Evolutionary conservation across 306 rosid genomes (phyloP), one percentile per base, ranked within the genome.

Genomic region (Vigna angularis): DNA sequence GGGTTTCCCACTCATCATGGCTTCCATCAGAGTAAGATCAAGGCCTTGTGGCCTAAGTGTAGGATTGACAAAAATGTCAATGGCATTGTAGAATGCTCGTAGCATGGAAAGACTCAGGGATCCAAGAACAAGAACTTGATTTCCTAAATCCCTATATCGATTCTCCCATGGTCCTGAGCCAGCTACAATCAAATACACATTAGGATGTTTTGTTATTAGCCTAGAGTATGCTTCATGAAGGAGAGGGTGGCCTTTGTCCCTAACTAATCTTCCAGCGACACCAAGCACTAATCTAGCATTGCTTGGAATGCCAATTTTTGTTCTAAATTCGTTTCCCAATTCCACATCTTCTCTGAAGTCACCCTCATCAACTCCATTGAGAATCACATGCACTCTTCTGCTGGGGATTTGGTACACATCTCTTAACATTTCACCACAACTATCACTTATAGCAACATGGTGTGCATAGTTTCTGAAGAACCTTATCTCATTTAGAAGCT

Each of bases 121-220:
- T n/a, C 98, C 98, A 14, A 95, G 81, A 63, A 85, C 97, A 9
- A 92, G 70, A n/a, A 89, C 98, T 72, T 87, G 93, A 30, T 76
- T 82, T 17, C 97, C 97, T 42, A 95, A 67, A 36, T 92, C 97
- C 52, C 77, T 91, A 79, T 95, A 95, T 44, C 97, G 44, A 8
- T 83, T 83, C 64, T 78, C 91, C 98, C 98, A 95, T 3, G 98
- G 98, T 48, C 98, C 98, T 3, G 98, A 90, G 2, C 98, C 98
- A 13, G 97, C 98, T 49, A 95, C 90, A 44, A 92, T 70, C 77
- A 95, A 77, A 53, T 90, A 95, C 9, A 89, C 90, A 38, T 88
- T 76, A 0, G 90, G 77, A 71, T 89, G 64, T 20, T 87, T 91
- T 3, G 76, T 44, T 56, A 88, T 82, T 26, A 95, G 78, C 70